Conservation (phyloP, 306 rosid species). For the Albizia julibrissin region DNA sequence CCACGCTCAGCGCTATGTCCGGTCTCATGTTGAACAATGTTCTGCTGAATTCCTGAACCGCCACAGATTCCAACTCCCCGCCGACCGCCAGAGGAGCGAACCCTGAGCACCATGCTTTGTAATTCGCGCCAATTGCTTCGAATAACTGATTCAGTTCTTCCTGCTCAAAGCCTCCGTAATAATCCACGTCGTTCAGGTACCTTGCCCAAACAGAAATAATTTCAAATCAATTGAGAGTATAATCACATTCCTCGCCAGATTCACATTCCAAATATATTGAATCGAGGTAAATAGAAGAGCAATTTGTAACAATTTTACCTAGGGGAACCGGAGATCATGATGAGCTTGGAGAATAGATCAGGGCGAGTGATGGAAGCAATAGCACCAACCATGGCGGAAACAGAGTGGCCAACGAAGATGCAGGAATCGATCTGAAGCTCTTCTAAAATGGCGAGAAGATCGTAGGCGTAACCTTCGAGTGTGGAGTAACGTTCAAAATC, state of each 20-base stretch:
- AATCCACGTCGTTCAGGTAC: slow-evolving; percentile 62
- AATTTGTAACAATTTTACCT: slow-evolving; percentile 28
- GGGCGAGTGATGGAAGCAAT: slow-evolving; percentile 48
- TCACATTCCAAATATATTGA: not conserved
- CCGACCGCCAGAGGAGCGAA: slow-evolving; percentile 81
- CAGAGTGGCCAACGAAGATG: slow-evolving; percentile 44
- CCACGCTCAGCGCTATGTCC: slow-evolving; percentile 47
- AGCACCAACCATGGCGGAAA: slow-evolving; percentile 46
- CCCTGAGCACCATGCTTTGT: slow-evolving; percentile 83
- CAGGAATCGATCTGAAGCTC: slow-evolving; percentile 42
- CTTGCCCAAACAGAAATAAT: slow-evolving; percentile 10
- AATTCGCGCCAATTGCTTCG: slow-evolving; percentile 58
- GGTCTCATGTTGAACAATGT: slow-evolving; percentile 59
- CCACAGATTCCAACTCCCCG: slow-evolving; percentile 79
- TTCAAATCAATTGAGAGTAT: not conserved
- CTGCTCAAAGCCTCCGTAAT: slow-evolving; percentile 77
- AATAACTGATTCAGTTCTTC: slow-evolving; percentile 71
- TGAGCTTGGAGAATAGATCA: slow-evolving; percentile 40
- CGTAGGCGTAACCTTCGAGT: slow-evolving; percentile 45
- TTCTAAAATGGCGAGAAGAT: slow-evolving; percentile 43
- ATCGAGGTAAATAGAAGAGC: not conserved
- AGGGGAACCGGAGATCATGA: slow-evolving; percentile 44
- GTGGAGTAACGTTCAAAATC: slow-evolving; percentile 45
- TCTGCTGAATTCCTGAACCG: slow-evolving; percentile 78
- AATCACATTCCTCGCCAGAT: not conserved